Base-by-base conservation (phyloP, 495 filamentous ascomycete species). In the Barbatosphaeria neglecta region DNA sequence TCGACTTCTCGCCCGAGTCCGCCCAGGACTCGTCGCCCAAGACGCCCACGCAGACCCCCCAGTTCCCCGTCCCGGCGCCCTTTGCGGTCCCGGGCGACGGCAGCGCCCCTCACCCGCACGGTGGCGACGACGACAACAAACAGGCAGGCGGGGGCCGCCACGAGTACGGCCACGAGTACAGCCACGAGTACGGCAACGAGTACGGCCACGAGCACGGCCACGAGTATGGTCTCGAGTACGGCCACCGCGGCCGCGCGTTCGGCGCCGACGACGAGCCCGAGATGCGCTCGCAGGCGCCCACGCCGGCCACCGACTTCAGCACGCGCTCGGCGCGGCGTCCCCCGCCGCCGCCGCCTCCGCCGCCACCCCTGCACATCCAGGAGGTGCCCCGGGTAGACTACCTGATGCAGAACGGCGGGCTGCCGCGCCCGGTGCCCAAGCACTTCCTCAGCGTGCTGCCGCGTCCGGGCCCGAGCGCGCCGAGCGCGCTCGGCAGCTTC, bases 381-480 rank as follows among this genome's bases (percentile, higher is more conserved):
- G 70, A 74, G 19, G 57, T 65, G 0, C 90, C 90, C 1, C 73
- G 83, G 38, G 87, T 96, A 17, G 89, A 96, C 55, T 96, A 96
- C 58, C 70, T 96, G 20, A 69, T 96, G 49, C 84, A 86, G 47
- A 78, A 94, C 63, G 90, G 90, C 41, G 90, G 90, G 6, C 61
- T 96, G 22, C 61, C 77, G 22, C 68, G 77, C 19, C 67, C 74
- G 17, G 75, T 90, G 2, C 78, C 84, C 0, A 81, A 76, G 48
- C 70, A 74, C 39, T 72, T 95, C 16, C 75, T 94, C 37, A 56
- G 73, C 33, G 69, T 68, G 15, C 46, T 77, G 58, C 68, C 68
- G 28, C 54, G 66, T n/a, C n/a, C n/a, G n/a, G n/a, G n/a, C n/a
- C n/a, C n/a, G n/a, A n/a, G n/a, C n/a, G n/a, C n/a, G n/a, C n/a